A percentile compares a stretch with the other conserved stretches of the same genome.
These are phyloP conservation scores for Aspergillus nomiae DNA, from an alignment of 2,329 filamentous ascomycete genomes.

Conservation along the genomic window DNA sequence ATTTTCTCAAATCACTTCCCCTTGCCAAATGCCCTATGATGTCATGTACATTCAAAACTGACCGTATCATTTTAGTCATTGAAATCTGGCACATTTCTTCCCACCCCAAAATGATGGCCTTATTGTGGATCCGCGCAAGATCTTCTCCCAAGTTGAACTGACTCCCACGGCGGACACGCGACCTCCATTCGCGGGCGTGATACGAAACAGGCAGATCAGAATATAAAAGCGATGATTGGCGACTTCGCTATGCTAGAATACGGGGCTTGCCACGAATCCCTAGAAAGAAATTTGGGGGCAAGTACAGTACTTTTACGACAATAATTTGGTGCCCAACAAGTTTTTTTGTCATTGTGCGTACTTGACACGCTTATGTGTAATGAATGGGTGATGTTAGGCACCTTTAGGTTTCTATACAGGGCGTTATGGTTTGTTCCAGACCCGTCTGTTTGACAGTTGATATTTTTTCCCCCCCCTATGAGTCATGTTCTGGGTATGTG, in stretches of 20 bases:
- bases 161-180: not conserved
- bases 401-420: not conserved
- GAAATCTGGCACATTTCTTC: not conserved
- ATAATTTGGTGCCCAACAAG: not conserved
- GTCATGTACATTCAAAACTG: not conserved
- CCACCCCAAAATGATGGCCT: not conserved
- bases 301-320: not conserved
- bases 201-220: not conserved
- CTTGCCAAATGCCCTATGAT: not conserved
- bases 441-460: not conserved
- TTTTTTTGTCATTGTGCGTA: not conserved
- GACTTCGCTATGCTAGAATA: not conserved
- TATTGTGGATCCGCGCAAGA: not conserved
- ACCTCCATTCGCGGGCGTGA: not conserved
- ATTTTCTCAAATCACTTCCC: not conserved
- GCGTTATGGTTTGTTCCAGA: not conserved
- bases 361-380: not conserved
- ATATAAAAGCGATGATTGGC: not conserved
- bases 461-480: not conserved
- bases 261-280: not conserved
- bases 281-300: not conserved
- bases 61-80: not conserved
- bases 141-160: not conserved
- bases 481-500: not conserved
- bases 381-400: not conserved